Conservation (phyloP, 257 asterid species). For the Solanum pennellii region DNA sequence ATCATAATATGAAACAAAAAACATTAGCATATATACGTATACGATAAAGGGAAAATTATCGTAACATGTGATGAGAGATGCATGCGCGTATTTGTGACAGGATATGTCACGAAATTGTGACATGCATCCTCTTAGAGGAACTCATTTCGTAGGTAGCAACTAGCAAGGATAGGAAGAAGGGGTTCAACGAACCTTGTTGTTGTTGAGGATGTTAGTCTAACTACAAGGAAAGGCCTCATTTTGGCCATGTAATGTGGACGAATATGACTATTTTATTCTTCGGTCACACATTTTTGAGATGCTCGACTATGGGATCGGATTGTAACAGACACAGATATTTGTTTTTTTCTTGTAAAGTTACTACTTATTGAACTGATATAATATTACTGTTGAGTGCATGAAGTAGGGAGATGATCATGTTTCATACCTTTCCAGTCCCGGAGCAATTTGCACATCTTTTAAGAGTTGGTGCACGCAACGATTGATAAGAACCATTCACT, state of each 20-base stretch:
- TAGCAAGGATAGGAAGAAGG: neutral
- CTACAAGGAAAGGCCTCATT: neutral
- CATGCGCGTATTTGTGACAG: neutral
- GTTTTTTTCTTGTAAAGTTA: too few relatives aligned
- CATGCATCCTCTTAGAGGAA: neutral
- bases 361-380: neutral
- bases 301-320: too few relatives aligned
- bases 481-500: constrained; percentile 26
- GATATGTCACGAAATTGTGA: neutral
- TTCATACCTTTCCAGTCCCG: constrained; percentile 86
- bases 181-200: neutral
- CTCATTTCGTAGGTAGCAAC: neutral
- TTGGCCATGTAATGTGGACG: too few relatives aligned
- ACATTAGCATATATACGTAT: neutral
- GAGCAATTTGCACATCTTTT: constrained; percentile 78
- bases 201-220: neutral
- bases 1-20: neutral
- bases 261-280: too few relatives aligned
- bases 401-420: neutral
- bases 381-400: neutral
- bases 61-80: neutral
- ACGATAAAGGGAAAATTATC: neutral
- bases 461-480: constrained; percentile 47
- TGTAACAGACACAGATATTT: too few relatives aligned
- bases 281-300: too few relatives aligned